Conservation (phyloP, 108 stramenopile genomes). For the Pelagomonas calceolata region DNA sequence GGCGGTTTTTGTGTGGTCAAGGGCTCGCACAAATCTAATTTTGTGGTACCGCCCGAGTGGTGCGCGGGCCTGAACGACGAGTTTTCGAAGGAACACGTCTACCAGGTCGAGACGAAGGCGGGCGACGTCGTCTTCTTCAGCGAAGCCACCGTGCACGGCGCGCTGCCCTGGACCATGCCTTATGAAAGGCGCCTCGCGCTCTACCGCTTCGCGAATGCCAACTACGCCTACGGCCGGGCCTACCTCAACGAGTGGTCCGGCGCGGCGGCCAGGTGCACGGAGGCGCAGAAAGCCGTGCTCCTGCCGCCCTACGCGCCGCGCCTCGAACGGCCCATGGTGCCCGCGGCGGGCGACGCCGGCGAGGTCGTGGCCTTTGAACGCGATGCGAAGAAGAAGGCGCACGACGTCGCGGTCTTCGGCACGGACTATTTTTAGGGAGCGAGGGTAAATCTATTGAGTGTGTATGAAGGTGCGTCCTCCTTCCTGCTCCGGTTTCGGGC, state of each 20-base stretch:
- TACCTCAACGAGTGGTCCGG: slow-evolving; percentile 47
- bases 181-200: slow-evolving; percentile 51
- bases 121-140: slow-evolving; percentile 79
- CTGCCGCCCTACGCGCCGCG: slow-evolving; percentile 79
- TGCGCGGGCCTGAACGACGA: slow-evolving; percentile 39
- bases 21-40: slow-evolving; percentile 79
- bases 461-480: no score
- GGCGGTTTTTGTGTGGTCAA: slow-evolving; percentile 85
- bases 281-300: slow-evolving; percentile 65
- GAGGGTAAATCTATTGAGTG: no score
- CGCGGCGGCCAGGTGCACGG: slow-evolving; percentile 43
- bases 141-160: slow-evolving; percentile 84
- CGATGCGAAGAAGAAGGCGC: slow-evolving; percentile 59
- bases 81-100: slow-evolving; percentile 31
- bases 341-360: slow-evolving; percentile 32
- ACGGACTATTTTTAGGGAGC: slow-evolving; percentile 70
- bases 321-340: slow-evolving; percentile 58
- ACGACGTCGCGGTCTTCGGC: slow-evolving; percentile 69
- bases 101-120: slow-evolving; percentile 74
- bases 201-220: slow-evolving; percentile 71
- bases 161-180: slow-evolving; percentile 56
- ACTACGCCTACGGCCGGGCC: slow-evolving; percentile 64
- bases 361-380: slow-evolving; percentile 12
- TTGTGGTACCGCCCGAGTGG: slow-evolving; percentile 56
- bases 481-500: no score